phyloP scores from a whole-genome alignment of 2,329 filamentous ascomycete genomes.

The Emmonsiellopsis sp. region DNA sequence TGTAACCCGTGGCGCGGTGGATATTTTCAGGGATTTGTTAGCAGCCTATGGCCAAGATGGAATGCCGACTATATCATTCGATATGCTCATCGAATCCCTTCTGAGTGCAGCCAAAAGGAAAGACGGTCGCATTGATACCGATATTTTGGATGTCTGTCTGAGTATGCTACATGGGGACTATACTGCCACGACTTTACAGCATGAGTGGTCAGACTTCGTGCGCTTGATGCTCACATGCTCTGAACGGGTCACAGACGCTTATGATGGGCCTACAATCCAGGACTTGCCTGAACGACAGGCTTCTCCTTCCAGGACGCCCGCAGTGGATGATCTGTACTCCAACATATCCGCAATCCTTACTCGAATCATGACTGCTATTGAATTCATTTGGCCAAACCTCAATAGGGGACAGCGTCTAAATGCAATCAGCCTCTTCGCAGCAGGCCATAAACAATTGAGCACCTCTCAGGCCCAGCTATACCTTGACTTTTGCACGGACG shows the following conservation, averaged over 20 bases:
- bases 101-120: conserved; percentile 25
- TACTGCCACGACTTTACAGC: conserved; percentile 20
- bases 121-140: conserved; percentile 30
- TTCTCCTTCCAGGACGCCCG: conserved; percentile 18
- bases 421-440: conserved; percentile 27
- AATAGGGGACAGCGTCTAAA: conserved; percentile 27
- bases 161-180: conserved; percentile 33
- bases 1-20: conserved; percentile 31
- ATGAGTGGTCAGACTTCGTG: conserved; percentile 22
- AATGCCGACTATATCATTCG: conserved; percentile 30
- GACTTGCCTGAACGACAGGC: conserved; percentile 16
- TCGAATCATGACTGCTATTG: conserved; percentile 28
- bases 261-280: conserved; percentile 14
- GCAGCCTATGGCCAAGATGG: conserved; percentile 30
- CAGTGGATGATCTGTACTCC: conserved; percentile 26
- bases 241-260: conserved; percentile 23
- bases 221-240: conserved; percentile 28
- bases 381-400: conserved; percentile 29
- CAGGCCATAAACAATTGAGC: conserved; percentile 27
- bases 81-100: conserved; percentile 28
- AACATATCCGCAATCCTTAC: conserved; percentile 30
- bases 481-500: conserved; percentile 24
- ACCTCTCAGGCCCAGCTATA: conserved; percentile 31
- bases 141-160: conserved; percentile 32
- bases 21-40: conserved; percentile 33